These are phyloP conservation scores for Rhododendron vialii DNA, from an alignment of 148 eudicot genomes.

Conservation along the genomic window DNA sequence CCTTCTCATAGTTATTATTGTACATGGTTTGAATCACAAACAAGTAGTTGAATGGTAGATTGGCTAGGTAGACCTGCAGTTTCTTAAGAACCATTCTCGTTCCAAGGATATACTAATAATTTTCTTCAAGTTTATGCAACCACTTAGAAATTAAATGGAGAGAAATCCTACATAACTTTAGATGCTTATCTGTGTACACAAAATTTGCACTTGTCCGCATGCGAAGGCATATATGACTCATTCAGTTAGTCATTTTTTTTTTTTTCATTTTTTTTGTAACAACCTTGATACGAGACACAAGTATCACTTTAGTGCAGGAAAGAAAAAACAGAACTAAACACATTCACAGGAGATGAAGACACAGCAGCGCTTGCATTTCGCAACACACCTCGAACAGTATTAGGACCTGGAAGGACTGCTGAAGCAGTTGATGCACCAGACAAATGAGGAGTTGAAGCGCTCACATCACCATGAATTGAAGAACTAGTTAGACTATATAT, in stretches of 20 bases:
- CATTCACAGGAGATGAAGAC: constrained; percentile 42
- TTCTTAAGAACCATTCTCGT: neutral
- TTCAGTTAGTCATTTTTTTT: no score
- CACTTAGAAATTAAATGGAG: neutral
- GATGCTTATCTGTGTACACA: no score
- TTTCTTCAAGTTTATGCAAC: neutral
- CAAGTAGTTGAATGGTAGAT: neutral
- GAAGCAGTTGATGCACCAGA: constrained; percentile 39
- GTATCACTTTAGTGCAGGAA: no score
- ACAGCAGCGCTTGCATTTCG: constrained; percentile 36
- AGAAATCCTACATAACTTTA: no score
- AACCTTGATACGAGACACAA: no score
- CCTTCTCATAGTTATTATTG: no score
- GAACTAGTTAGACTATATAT: constrained; percentile 51
- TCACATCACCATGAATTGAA: constrained; percentile 29
- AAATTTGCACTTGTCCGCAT: no score
- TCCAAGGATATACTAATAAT: neutral
- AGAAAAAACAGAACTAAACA: constrained; percentile 28
- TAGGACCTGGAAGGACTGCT: constrained; percentile 29
- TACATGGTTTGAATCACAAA: neutral
- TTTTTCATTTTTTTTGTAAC: no score
- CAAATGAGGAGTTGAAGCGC: constrained; percentile 24
- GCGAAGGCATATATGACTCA: no score
- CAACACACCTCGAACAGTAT: constrained; percentile 34
- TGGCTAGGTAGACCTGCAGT: neutral